phyloP scores from a whole-genome alignment of 345 rosid genomes.

The Eucalyptus brandiana region DNA sequence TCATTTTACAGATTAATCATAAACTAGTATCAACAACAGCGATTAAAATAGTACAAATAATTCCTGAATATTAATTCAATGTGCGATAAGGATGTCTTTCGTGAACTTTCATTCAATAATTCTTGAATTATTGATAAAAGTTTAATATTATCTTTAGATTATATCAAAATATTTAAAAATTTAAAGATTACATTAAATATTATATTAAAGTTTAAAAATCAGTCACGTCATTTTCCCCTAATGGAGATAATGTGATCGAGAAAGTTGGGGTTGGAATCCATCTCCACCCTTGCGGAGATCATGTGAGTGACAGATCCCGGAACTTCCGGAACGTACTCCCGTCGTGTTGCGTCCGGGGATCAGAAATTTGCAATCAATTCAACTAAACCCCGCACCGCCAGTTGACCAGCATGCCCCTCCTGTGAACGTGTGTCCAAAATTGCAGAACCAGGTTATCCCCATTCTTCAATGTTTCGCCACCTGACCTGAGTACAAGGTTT shows the following conservation, averaged over 20 bases:
- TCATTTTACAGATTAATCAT: background rate
- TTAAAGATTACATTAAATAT: rapidly evolving
- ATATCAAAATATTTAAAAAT: too few relatives aligned
- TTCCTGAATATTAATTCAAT: too few relatives aligned
- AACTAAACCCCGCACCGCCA: background rate
- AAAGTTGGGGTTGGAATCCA: background rate
- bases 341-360: background rate
- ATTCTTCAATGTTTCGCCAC: background rate
- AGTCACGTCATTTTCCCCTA: too few relatives aligned
- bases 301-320: background rate
- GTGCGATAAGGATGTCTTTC: rapidly evolving
- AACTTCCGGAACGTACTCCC: background rate
- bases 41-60: too few relatives aligned
- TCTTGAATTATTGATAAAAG: too few relatives aligned
- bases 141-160: too few relatives aligned
- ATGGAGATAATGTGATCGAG: too few relatives aligned
- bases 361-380: background rate
- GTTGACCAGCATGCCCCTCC: too few relatives aligned
- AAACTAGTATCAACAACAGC: too few relatives aligned
- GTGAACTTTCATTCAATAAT: too few relatives aligned
- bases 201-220: too few relatives aligned
- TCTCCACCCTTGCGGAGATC: background rate
- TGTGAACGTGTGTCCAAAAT: too few relatives aligned
- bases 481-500: background rate
- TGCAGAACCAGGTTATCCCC: background rate